Base-by-base conservation (phyloP, 306 rosid species). In the Castanea sativa region DNA sequence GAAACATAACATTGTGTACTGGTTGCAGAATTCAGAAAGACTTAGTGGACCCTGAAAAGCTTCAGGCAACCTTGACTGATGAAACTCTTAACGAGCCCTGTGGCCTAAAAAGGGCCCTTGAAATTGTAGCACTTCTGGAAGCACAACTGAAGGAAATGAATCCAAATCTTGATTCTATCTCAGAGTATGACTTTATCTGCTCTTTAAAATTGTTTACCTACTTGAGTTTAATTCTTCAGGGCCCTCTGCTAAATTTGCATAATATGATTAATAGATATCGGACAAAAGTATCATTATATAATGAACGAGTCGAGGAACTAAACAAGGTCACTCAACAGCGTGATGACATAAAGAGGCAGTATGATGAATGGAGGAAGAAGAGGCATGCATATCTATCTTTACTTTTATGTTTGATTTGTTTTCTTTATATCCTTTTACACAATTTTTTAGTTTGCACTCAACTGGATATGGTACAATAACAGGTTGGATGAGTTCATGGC, bases 401-500 rank as follows among this genome's bases (percentile, higher is more conserved):
- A 14, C 65, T 59, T 55, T 21, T 69, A 10, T 38, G 2, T 41
- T 73, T 79, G 63, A 43, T 63, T 11, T 76, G 32, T 35, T 51
- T 63, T 74, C 67, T 74, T 70, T 49, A 71, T 32, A 18, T 51
- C 71, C 73, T 70, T 41, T 11, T 59, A 65, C 38, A 49, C 35
- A 9, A 49, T 20, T 51, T 67, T 60, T 61, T 21, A 18, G 20
- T 53, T 71, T 73, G 55, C 18, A 55, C 11, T 86, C 60, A 65
- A 45, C 25, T 78, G 83, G 69, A 55, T 61, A 41, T 76, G 41
- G 45, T 71, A 5, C 73, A 45, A 30, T 72, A 80, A 74, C 83
- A 95, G 99, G 84, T 83, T 95, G 88, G 99, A 95, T 14, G 96
- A 95, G 86, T 93, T 95, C 87, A 95, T 95, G 98, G 97, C 91